Evolutionary conservation across 179 eudicot genomes (phyloP), one percentile per base, ranked within the genome.

Genomic region (Corrigiola litoralis): DNA sequence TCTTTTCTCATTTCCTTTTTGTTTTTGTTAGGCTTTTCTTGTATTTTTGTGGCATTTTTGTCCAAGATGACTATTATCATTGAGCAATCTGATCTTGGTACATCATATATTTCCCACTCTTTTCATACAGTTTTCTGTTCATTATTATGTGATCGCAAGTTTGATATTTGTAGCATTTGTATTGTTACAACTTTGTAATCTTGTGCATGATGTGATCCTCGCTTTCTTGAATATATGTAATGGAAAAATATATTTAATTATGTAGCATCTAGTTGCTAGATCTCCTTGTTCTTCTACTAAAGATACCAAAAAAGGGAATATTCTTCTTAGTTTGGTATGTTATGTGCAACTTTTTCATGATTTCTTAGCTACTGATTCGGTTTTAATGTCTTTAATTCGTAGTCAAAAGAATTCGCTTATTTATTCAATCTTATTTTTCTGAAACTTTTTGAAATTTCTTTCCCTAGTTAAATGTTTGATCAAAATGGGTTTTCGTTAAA

Each of bases 1-100:
- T 1, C 44, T 34, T 4, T 17, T 12, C 56, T 44, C 4, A 6
- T 0, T 45, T 6, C 23, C 27, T 44, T 6, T 24, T 23, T n/a
- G n/a, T n/a, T n/a, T n/a, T n/a, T n/a, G n/a, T n/a, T n/a, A n/a
- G n/a, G n/a, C n/a, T n/a, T n/a, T n/a, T n/a, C n/a, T n/a, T n/a
- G n/a, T n/a, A n/a, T n/a, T n/a, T 46, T 37, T 55, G 33, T 65
- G 40, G 12, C 13, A 7, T 24, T 28, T 28, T 17, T 8, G 12
- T 58, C 31, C 66, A 71, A 45, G 70, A 82, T 79, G 83, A 82
- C 86, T 24, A 74, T 82, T 72, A 32, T 66, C 74, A 63, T 82
- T 48, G 79, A 72, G 60, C 76, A 82, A 45, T 76, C 78, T 67
- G 74, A 69, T 2, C 70, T 72, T 50, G 82, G 85, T 81, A 81